Conservation (phyloP, 2,329 filamentous ascomycete genomes). For the Talaromyces sp. region DNA sequence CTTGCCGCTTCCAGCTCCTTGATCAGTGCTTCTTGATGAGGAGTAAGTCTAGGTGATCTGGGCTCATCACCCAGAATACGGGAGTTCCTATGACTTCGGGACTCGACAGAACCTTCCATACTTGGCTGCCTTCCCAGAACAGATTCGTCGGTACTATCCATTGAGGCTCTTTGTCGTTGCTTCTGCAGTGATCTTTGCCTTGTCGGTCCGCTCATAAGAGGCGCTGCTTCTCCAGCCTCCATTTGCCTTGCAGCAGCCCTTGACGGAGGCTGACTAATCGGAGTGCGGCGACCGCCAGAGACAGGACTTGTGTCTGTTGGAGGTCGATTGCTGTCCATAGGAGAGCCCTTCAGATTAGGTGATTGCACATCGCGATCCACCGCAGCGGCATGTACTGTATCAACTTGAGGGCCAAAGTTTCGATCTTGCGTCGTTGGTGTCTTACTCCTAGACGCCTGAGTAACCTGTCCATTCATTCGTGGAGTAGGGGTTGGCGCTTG, state of each 20-base stretch:
- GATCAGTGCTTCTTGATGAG: conserved; percentile 60
- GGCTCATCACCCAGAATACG: conserved; percentile 43
- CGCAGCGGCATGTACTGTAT: conserved; percentile 41
- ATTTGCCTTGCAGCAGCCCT: conserved; percentile 44
- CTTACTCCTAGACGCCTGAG: conserved; percentile 42
- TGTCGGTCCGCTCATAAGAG: conserved; percentile 41
- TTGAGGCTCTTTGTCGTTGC: conserved; percentile 59
- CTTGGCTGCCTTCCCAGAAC: conserved; percentile 41
- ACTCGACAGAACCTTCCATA: conserved; percentile 40
- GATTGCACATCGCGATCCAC: conserved; percentile 48
- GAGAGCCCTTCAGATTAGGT: conserved; percentile 44
- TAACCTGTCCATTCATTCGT: conserved; percentile 41
- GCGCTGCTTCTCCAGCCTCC: conserved; percentile 46
- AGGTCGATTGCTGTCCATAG: conserved; percentile 33
- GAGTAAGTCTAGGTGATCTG: conserved; percentile 43
- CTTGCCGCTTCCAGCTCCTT: conserved; percentile 83
- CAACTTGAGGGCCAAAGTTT: conserved; percentile 41
- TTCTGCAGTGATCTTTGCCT: conserved; percentile 54
- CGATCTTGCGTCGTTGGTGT: conserved; percentile 51
- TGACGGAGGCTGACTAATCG: conserved; percentile 49
- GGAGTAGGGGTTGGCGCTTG: conserved; percentile 61
- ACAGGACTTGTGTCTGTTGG: conserved; percentile 48
- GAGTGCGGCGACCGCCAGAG: conserved; percentile 62
- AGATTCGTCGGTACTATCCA: conserved; percentile 65
- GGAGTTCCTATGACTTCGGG: conserved; percentile 38